phyloP scores from a whole-genome alignment of 345 rosid genomes.

The Gossypioides kirkii region DNA sequence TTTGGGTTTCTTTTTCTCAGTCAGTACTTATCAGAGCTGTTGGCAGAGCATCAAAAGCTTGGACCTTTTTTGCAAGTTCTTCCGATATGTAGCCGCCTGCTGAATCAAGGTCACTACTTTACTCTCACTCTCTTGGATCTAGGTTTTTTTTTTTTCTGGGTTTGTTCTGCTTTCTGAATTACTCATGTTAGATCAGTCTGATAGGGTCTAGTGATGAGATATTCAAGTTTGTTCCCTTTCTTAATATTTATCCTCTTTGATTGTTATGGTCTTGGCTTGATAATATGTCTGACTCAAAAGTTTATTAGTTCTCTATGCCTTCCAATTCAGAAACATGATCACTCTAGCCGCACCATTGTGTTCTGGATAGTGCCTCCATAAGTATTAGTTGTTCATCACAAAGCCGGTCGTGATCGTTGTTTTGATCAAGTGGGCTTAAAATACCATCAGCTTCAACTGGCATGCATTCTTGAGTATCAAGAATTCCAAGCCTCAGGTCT shows the following conservation, averaged over 20 bases:
- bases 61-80: neutral
- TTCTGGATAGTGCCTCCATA: slow-evolving; percentile 3
- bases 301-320: neutral
- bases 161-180: neutral
- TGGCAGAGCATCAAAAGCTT: slow-evolving; percentile 4
- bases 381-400: neutral
- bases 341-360: neutral
- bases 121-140: slow-evolving; percentile 1
- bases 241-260: neutral
- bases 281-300: neutral
- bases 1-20: neutral
- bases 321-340: slow-evolving; percentile 6
- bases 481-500: neutral
- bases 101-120: neutral
- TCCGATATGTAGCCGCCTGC: neutral
- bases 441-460: neutral
- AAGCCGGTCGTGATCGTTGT: neutral
- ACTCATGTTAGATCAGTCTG: neutral
- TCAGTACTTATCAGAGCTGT: slow-evolving; percentile 1
- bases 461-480: neutral
- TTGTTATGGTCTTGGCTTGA: neutral
- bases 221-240: neutral
- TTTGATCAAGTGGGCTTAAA: neutral
- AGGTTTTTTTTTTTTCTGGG: neutral
- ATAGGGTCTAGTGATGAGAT: neutral